These are phyloP conservation scores for Fusarium mangiferae DNA, from an alignment of 2,329 filamentous ascomycete genomes.

Conservation along the genomic window DNA sequence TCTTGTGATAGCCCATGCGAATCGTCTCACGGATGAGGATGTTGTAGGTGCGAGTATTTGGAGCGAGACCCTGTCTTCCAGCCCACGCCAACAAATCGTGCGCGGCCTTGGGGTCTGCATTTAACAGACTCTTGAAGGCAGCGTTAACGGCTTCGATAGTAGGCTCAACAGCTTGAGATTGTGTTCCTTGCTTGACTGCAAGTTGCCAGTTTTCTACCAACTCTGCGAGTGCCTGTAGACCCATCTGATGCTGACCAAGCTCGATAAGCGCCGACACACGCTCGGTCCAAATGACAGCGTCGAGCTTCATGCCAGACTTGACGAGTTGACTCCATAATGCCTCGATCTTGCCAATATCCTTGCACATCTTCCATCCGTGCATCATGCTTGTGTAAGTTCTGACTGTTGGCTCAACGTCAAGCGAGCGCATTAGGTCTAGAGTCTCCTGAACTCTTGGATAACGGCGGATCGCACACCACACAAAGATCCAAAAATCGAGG, in stretches of 20 bases:
- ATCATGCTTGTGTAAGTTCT: constrained; percentile 80
- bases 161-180: constrained; percentile 61
- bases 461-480: constrained; percentile 51
- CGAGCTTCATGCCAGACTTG: constrained; percentile 66
- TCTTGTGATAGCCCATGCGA: constrained; percentile 56
- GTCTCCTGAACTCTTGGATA: constrained; percentile 47
- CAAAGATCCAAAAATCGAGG: constrained; percentile 54
- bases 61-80: constrained; percentile 62
- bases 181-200: constrained; percentile 45
- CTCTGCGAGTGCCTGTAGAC: constrained; percentile 71
- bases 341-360: constrained; percentile 69
- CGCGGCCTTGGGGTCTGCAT: constrained; percentile 60
- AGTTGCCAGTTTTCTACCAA: constrained; percentile 71
- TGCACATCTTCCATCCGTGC: constrained; percentile 71
- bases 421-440: constrained; percentile 55
- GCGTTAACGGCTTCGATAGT: constrained; percentile 75
- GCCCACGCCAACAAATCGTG: constrained; percentile 69
- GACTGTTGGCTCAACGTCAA: constrained; percentile 67
- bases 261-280: constrained; percentile 74
- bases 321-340: constrained; percentile 75
- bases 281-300: constrained; percentile 75
- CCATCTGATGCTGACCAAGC: constrained; percentile 62
- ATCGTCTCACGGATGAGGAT: constrained; percentile 72
- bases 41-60: constrained; percentile 73
- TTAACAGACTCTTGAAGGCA: constrained; percentile 71